phyloP scores from a whole-genome alignment of 2,329 filamentous ascomycete species.

The Aspergillus luchuensis region DNA sequence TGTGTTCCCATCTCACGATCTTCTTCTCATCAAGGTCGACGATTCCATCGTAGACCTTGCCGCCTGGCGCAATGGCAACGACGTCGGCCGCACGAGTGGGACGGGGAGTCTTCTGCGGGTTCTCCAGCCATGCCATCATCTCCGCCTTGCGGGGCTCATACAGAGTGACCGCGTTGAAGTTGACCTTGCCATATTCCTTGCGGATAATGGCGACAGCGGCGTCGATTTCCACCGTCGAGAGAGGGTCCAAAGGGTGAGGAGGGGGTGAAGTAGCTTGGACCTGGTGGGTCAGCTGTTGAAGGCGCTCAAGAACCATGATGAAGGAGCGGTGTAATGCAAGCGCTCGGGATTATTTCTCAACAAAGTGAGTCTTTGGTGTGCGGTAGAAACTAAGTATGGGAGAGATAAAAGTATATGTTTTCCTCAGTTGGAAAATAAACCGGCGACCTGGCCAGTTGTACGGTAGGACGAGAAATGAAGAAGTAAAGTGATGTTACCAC shows the following conservation, averaged over 20 bases:
- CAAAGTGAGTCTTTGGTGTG: neutral
- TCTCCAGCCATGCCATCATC: constrained; percentile 76
- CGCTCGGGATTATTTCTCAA: too few species aligned
- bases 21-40: constrained; percentile 70
- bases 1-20: constrained; percentile 72
- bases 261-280: constrained; percentile 57
- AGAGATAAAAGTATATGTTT: neutral
- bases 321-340: neutral
- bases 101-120: constrained; percentile 60
- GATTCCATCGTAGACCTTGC: constrained; percentile 79
- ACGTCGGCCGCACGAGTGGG: constrained; percentile 77
- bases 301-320: constrained; percentile 63
- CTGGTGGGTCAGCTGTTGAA: constrained; percentile 65
- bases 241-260: constrained; percentile 76
- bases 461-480: neutral
- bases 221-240: constrained; percentile 72
- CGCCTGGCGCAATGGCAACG: constrained; percentile 76
- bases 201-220: constrained; percentile 68
- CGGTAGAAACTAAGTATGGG: neutral
- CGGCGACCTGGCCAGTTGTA: neutral
- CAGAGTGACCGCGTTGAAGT: constrained; percentile 84
- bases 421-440: neutral
- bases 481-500: neutral
- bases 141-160: constrained; percentile 83
- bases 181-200: constrained; percentile 68